A percentile compares a stretch with the other conserved stretches of the same genome.
phyloP scores from a whole-genome alignment of 2,329 filamentous ascomycete species.

The Thermoascus crustaceus region DNA sequence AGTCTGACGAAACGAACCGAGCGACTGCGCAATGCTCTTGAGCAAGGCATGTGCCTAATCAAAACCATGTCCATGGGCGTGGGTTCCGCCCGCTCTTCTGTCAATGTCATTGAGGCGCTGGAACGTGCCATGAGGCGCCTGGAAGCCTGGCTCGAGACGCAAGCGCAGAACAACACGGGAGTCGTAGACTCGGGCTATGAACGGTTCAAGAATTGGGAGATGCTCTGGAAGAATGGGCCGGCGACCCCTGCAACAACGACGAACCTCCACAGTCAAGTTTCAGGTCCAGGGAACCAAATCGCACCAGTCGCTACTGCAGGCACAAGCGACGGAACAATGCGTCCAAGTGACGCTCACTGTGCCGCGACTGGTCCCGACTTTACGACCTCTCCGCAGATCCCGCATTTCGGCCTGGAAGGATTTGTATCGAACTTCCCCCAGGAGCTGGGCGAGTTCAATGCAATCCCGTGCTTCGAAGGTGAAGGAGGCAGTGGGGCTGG shows the following conservation, averaged over 20 bases:
- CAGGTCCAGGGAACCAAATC: slow-evolving; percentile 6
- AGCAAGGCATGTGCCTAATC: slow-evolving; percentile 45
- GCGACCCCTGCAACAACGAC: slow-evolving; percentile 23
- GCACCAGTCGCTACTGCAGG: neutral
- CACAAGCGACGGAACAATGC: neutral
- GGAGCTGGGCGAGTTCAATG: slow-evolving; percentile 32
- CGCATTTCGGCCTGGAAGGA: slow-evolving; percentile 30
- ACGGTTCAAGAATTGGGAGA: slow-evolving; percentile 46
- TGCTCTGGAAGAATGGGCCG: slow-evolving; percentile 39
- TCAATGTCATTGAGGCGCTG: slow-evolving; percentile 46
- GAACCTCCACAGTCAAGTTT: slow-evolving; percentile 14
- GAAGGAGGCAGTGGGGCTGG: too few relatives aligned
- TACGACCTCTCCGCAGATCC: slow-evolving; percentile 20
- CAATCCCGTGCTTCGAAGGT: slow-evolving; percentile 32
- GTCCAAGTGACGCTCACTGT: slow-evolving; percentile 13
- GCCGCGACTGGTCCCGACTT: slow-evolving; percentile 20
- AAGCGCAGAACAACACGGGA: slow-evolving; percentile 23
- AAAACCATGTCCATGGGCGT: slow-evolving; percentile 48
- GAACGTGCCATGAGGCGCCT: slow-evolving; percentile 42
- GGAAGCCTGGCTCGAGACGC: slow-evolving; percentile 35
- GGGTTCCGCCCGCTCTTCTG: slow-evolving; percentile 46
- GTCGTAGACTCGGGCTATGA: slow-evolving; percentile 43
- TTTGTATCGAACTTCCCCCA: slow-evolving; percentile 35
- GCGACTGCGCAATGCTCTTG: slow-evolving; percentile 38
- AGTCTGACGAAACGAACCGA: slow-evolving; percentile 34